Conservation (phyloP, 148 eudicot genomes). For the Rhododendron simsii region DNA sequence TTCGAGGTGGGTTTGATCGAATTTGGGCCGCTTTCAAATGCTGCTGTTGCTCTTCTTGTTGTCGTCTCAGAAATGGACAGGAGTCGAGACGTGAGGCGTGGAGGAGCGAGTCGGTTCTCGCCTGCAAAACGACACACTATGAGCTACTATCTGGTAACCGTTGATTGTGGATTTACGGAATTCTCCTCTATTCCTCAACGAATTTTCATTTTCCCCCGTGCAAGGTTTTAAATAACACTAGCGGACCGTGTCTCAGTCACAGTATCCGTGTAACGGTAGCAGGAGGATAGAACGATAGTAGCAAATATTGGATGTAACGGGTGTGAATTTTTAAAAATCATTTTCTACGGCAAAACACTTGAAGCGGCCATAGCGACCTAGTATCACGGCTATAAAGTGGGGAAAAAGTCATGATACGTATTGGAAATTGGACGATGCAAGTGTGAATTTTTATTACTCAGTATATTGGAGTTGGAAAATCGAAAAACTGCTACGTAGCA, state of each 20-base stretch:
- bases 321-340: background rate
- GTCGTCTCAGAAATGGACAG: slow-evolving; percentile 16
- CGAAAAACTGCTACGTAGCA: background rate
- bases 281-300: background rate
- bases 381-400: background rate
- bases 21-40: background rate
- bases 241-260: background rate
- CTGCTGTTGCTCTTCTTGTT: background rate
- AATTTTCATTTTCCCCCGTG: background rate
- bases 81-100: slow-evolving; percentile 17
- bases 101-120: slow-evolving; percentile 11
- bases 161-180: background rate
- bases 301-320: background rate
- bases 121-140: slow-evolving; percentile 9
- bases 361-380: background rate
- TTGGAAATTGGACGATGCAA: background rate
- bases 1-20: slow-evolving; percentile 4
- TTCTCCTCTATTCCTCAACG: background rate
- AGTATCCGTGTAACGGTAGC: background rate
- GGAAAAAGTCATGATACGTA: background rate
- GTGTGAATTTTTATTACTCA: background rate
- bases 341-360: background rate
- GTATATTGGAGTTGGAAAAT: too few relatives aligned
- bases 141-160: slow-evolving; percentile 15
- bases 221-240: background rate